Evolutionary conservation across 129 eudicot species (phyloP).

Genomic region (Chrysanthemum lavandulifolium): DNA sequence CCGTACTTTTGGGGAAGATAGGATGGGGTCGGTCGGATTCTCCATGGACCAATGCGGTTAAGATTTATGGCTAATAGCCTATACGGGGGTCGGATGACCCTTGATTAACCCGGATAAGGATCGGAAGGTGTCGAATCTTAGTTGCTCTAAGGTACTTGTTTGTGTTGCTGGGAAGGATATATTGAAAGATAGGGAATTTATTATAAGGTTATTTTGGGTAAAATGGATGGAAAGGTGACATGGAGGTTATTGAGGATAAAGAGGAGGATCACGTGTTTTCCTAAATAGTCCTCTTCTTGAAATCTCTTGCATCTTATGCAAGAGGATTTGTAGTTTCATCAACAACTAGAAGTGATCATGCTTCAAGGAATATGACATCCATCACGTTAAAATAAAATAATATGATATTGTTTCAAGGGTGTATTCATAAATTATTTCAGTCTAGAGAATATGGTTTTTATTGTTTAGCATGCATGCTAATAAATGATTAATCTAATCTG

Average conservation of each 20-base stretch:
- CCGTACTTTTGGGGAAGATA: constrained; percentile 61
- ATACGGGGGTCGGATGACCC: constrained; percentile 15
- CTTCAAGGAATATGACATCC: too few species aligned
- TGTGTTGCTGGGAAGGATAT: constrained; percentile 25
- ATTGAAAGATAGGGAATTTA: constrained; percentile 1
- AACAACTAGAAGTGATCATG: too few species aligned
- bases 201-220: constrained; percentile 2
- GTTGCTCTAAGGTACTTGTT: constrained; percentile 6
- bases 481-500: too few species aligned
- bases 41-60: not conserved
- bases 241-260: constrained; percentile 16
- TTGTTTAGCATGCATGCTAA: too few species aligned
- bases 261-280: constrained; percentile 17
- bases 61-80: constrained; percentile 2
- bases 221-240: constrained; percentile 15
- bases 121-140: not conserved
- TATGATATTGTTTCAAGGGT: too few species aligned
- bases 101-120: constrained; percentile 13
- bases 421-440: too few species aligned
- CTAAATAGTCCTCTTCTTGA: not conserved
- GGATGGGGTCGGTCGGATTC: constrained; percentile 14
- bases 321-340: constrained; percentile 18
- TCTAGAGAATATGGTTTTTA: too few species aligned
- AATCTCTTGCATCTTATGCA: constrained; percentile 10
- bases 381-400: too few species aligned